Evolutionary conservation across 2,329 filamentous ascomycete species (phyloP), one percentile per base, ranked within the genome.

Genomic region (Dactylellina parvicollis): DNA sequence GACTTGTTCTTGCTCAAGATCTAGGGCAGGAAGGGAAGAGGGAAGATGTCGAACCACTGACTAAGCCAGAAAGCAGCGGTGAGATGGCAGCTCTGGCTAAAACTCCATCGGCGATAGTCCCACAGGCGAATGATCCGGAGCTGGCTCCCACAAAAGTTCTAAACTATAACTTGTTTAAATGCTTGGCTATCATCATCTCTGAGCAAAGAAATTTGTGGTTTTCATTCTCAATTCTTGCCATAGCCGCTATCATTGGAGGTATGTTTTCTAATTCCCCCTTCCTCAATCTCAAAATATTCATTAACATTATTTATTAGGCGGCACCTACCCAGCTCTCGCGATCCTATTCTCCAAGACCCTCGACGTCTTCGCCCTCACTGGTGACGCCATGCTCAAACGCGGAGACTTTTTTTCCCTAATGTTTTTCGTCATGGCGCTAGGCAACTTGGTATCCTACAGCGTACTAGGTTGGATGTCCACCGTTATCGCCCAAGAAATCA

Each of bases 331-430:
- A 0, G 73, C 86, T 9, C 84, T 86, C 70, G 85, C 86, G 0
- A 86, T 82, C 76, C 81, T 88, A 1, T 86, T 88, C 66, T 85
- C 83, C 2, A 82, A 85, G 66, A 80, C 87, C 42, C 81, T 88
- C 28, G 78, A 81, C 5, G 81, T 85, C 12, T 87, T 87, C 76
- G 79, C 82, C 14, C 78, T 79, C 8, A 57, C 75, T 5, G 62
- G 67, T 0, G 76, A 81, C 0, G 80, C 80, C 60, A 80, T 83
- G 60, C 76, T 79, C 36, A 79, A 81, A 1, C 60, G 50, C 14
- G 83, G 83, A 26, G 82, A 85, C 52, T 89, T 89, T 78, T 90
- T 86, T 86, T 84, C 87, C 0, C 82, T 88, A 73, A 90, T 90
- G 86, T 90, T 87, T 82, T 82, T 86, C 16, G 79, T 87, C 0